Base-by-base conservation (phyloP, 2,329 filamentous ascomycete species). In the Lasiodiplodia sp. region DNA sequence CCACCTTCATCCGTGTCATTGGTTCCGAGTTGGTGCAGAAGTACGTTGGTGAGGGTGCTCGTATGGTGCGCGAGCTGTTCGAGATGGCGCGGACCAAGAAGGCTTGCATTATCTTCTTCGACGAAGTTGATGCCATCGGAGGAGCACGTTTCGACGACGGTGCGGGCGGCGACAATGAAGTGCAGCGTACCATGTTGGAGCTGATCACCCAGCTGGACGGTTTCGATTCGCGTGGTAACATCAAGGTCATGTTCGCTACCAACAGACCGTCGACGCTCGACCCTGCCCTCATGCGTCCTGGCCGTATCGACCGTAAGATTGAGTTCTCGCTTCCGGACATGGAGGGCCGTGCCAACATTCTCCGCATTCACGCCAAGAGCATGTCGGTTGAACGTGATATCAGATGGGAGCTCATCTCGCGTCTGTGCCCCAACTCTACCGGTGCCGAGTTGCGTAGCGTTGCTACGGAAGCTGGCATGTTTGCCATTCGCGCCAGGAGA, bases 11-110 rank as follows among this genome's bases (percentile, higher is more conserved):
- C 80, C 90, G 96, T 79, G 96, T 99, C 77, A 99, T 99, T 79
- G 96, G 96, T 72, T 97, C 93, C 75, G 96, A 99, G 81, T 84
- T 99, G 76, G 96, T 99, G 10, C 96, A 99, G 83, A 99, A 99
- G 84, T 99, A 99, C 79, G 96, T 99, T 21, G 96, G 96, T 79
- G 96, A 99, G 81, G 96, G 96, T 79, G 96, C 96, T 5, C 90
- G 96, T 75, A 99, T 99, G 96, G 96, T 99, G 23, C 91, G 96
- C 76, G 96, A 99, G 84, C 88, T 99, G 2, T 99, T 99, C 80
- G 96, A 99, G 84, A 99, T 99, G 96, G 96, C 96, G 11, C 90
- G 96, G 75, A 98, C 96, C 68, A 99, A 99, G 88, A 99, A 99
- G 84, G 96, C 96, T 0, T 99, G 96, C 82, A 99, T 99, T 79